phyloP scores from a whole-genome alignment of 1,139 yeast genomes.

The Fermentozyma sake region DNA sequence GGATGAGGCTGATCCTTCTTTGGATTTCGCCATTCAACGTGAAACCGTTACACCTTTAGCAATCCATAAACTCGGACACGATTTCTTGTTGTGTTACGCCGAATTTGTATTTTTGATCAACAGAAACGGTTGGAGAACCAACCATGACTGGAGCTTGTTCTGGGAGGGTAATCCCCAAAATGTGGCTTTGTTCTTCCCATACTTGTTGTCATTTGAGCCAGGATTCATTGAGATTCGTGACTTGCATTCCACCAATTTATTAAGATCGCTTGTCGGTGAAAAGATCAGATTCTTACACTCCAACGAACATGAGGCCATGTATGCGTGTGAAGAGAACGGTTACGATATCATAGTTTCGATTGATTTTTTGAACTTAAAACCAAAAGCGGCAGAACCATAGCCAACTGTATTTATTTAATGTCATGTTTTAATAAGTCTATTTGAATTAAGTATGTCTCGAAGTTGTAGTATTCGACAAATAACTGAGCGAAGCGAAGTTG shows the following conservation, averaged over 20 bases:
- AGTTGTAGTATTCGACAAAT: too few relatives aligned
- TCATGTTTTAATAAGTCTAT: too few relatives aligned
- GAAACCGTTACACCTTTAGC: constrained; percentile 83
- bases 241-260: constrained; percentile 79
- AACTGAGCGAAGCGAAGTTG: too few relatives aligned
- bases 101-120: constrained; percentile 94
- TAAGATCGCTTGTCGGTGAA: constrained; percentile 91
- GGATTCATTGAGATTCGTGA: constrained; percentile 90
- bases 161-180: constrained; percentile 97
- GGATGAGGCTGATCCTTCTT: constrained; percentile 95
- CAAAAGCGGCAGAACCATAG: constrained; percentile 19
- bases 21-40: constrained; percentile 89
- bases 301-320: constrained; percentile 88
- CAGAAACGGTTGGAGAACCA: constrained; percentile 93
- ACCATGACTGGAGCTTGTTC: constrained; percentile 88
- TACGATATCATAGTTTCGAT: constrained; percentile 86
- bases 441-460: too few relatives aligned
- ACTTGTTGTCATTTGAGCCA: constrained; percentile 83
- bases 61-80: constrained; percentile 83
- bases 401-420: too few relatives aligned
- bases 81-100: constrained; percentile 81
- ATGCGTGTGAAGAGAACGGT: constrained; percentile 89
- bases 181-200: constrained; percentile 92
- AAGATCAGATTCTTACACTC: constrained; percentile 85
- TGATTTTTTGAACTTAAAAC: constrained; percentile 65